phyloP scores from a whole-genome alignment of 2,329 filamentous ascomycete genomes.

The Stemphylium beticola region DNA sequence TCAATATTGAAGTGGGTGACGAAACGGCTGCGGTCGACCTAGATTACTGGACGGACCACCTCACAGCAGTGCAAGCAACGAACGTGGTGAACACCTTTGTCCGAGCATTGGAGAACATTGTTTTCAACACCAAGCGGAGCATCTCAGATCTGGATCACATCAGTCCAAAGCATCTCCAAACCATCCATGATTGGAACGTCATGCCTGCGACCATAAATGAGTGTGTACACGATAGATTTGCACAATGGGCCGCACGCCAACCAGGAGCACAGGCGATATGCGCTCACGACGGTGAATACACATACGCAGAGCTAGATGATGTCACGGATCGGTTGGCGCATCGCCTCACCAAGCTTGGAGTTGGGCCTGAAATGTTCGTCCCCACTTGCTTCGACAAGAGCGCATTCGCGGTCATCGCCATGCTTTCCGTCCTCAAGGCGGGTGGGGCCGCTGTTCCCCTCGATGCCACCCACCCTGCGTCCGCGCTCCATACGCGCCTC shows the following conservation, averaged over 20 bases:
- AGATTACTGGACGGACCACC: constrained; percentile 44
- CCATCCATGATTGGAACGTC: constrained; percentile 39
- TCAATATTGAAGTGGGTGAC: constrained; percentile 57
- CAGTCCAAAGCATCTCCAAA: constrained; percentile 46
- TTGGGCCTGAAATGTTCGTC: constrained; percentile 42
- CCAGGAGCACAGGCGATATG: constrained; percentile 41
- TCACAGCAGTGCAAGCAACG: constrained; percentile 39
- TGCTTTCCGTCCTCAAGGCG: constrained; percentile 49
- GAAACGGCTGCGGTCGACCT: constrained; percentile 39
- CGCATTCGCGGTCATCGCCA: constrained; percentile 43
- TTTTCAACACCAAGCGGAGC: constrained; percentile 42
- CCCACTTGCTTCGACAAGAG: constrained; percentile 51
- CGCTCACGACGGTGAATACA: constrained; percentile 43
- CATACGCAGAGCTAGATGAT: constrained; percentile 39
- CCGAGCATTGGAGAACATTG: constrained; percentile 44
- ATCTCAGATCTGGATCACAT: constrained; percentile 47
- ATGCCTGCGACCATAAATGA: constrained; percentile 40
- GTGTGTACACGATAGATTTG: constrained; percentile 41
- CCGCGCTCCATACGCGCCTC: constrained; percentile 48
- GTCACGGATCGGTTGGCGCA: constrained; percentile 36
- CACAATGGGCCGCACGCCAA: constrained; percentile 27
- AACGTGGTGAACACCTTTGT: constrained; percentile 43
- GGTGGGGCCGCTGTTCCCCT: constrained; percentile 47
- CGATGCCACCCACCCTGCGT: constrained; percentile 45
- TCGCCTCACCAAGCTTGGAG: constrained; percentile 38